Percentiles rank a stretch among this genome's conserved stretches.
phyloP scores from a whole-genome alignment of 495 filamentous ascomycete genomes.

The Penicillium ochrochloron region DNA sequence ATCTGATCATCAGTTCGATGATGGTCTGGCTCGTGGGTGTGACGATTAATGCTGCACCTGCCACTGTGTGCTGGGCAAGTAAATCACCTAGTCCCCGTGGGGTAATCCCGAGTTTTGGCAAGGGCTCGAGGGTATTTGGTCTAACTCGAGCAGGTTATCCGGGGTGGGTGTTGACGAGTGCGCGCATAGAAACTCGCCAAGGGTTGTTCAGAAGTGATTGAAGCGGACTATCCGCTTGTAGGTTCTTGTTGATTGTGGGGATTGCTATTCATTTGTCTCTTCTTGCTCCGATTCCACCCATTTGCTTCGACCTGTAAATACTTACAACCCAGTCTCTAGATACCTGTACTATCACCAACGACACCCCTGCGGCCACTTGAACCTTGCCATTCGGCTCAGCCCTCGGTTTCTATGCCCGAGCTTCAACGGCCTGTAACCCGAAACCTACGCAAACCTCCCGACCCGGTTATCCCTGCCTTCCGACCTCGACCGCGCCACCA shows the following conservation, averaged over 20 bases:
- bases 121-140: neutral
- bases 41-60: neutral
- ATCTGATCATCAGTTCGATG: conserved; percentile 9
- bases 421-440: neutral
- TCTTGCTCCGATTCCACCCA: neutral
- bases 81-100: conserved; percentile 4
- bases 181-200: neutral
- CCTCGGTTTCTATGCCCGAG: neutral
- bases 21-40: neutral
- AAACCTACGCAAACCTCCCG: neutral
- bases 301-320: neutral
- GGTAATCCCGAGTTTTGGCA: conserved; percentile 4
- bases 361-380: neutral
- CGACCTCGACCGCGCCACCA: neutral
- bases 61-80: neutral
- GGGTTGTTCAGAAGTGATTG: neutral
- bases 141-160: conserved; percentile 7
- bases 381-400: neutral
- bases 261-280: neutral
- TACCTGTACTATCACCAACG: neutral
- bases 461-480: neutral
- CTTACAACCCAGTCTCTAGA: neutral
- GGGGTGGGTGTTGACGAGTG: neutral
- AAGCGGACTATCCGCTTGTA: neutral
- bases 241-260: neutral